phyloP scores from a whole-genome alignment of 805 yeast species.

The Candida nanaspora region DNA sequence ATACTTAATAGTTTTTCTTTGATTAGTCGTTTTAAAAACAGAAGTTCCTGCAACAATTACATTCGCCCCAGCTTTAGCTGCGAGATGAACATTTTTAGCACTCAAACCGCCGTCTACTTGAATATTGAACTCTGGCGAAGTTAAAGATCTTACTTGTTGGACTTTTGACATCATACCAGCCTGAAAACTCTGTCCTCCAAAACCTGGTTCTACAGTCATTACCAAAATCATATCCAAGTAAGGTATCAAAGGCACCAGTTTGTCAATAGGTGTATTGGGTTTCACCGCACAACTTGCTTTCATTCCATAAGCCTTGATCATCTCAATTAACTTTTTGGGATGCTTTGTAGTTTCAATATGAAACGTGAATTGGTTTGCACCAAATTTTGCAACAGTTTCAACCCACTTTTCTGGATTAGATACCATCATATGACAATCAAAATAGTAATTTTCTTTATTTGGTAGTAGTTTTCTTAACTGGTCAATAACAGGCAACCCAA shows the following conservation, averaged over 20 bases:
- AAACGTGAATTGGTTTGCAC: constrained; percentile 94
- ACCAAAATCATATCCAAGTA: constrained; percentile 88
- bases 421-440: constrained; percentile 99
- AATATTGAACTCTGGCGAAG: constrained; percentile 47
- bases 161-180: constrained; percentile 95
- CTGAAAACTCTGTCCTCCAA: constrained; percentile 97
- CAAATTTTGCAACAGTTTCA: constrained; percentile 81
- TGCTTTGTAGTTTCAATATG: constrained; percentile 88
- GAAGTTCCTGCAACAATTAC: constrained; percentile 97
- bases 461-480: constrained; percentile 76
- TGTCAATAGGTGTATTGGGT: constrained; percentile 88
- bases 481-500: constrained; percentile 86
- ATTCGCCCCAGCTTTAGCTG: constrained; percentile 96
- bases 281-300: constrained; percentile 91
- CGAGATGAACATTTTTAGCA: constrained; percentile 71
- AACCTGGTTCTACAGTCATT: constrained; percentile 99
- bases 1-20: constrained; percentile 62
- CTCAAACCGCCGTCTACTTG: constrained; percentile 98
- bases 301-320: constrained; percentile 76
- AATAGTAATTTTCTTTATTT: constrained; percentile 35
- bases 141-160: constrained; percentile 65
- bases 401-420: constrained; percentile 90
- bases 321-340: constrained; percentile 66
- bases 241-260: constrained; percentile 64
- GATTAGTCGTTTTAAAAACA: constrained; percentile 81